These are phyloP conservation scores for Nemophila menziesii DNA, from an alignment of 257 asterid genomes.

Conservation along the genomic window DNA sequence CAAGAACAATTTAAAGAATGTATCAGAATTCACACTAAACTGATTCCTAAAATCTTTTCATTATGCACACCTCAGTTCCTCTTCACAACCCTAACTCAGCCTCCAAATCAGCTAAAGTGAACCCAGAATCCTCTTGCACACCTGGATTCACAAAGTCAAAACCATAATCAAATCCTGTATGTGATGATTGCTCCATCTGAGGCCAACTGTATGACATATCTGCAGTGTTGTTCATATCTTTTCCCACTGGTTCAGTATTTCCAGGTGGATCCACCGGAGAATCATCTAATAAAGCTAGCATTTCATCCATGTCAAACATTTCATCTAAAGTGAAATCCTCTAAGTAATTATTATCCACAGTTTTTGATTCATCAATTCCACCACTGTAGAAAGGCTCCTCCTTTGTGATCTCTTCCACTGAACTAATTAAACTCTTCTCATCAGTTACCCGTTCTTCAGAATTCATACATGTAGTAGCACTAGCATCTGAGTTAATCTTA, in stretches of 20 bases:
- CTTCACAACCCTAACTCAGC: slow-evolving; percentile 18
- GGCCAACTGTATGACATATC: slow-evolving; percentile 4
- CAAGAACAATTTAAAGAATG: no score
- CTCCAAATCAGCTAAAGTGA: slow-evolving; percentile 25
- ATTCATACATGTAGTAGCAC: slow-evolving; percentile 7
- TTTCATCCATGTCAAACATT: slow-evolving; percentile 48
- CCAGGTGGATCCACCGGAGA: not conserved
- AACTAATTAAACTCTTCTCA: slow-evolving; percentile 11
- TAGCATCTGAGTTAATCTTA: not conserved
- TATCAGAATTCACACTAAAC: no score
- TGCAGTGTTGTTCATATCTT: not conserved
- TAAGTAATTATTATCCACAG: slow-evolving; percentile 7
- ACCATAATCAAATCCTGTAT: slow-evolving; percentile 20
- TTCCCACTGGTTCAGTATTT: slow-evolving; percentile 2
- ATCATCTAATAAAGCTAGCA: slow-evolving; percentile 26
- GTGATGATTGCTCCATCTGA: slow-evolving; percentile 4
- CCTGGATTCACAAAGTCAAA: slow-evolving; percentile 57
- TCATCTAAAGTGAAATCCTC: slow-evolving; percentile 24
- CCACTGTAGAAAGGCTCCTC: slow-evolving; percentile 1
- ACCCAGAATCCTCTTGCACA: slow-evolving; percentile 35
- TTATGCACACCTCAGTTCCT: no score
- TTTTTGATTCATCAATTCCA: not conserved
- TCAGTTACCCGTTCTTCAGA: slow-evolving; percentile 14
- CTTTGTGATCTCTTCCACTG: slow-evolving; percentile 10
- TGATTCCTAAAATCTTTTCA: no score